Evolutionary conservation across 164 flowering plant species (phyloP), one percentile per base, ranked within the genome.

Genomic region (Nymphaea thermarum): DNA sequence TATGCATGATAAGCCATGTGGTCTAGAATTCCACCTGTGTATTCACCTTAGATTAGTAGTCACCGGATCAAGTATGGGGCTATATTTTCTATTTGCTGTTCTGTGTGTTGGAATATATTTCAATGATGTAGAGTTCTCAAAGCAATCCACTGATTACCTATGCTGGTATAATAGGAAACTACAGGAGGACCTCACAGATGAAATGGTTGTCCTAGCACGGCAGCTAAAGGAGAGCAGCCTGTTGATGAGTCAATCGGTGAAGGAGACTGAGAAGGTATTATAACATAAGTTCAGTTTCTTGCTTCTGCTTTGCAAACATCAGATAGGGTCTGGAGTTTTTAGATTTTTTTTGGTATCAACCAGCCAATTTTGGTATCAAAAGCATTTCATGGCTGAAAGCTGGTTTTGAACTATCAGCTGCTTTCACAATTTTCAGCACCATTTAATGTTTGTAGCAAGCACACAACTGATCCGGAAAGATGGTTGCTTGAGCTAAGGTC

Each of bases 151-250:
- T 6, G 12, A 47, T 47, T 12, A 2, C 55, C 11, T 47, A 12
- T 47, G 53, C 55, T 47, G 55, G 55, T 7, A 47, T 12, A 47
- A 47, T 84, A 91, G 97, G 79, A 88, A 87, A 77, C 90, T 94
- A 73, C 98, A 94, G 78, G 98, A 94, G 64, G 95, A 84, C 77
- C 81, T 94, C 85, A 94, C 98, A 3, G 98, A 94, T 76, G 98
- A 94, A 77, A 91, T 94, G 98, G 98, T 94, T 71, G 89, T 66
- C 5, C 80, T 94, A 77, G 98, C 98, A 43, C 81, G 75, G 41
- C 93, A 87, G 72, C 95, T 94, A 16, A 94, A 91, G 81, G 96
- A 91, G 83, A 87, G 90, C 69, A 94, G 96, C 79, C 81, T 89
- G 25, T 42, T 82, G 81, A 89, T 94, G 90, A 86, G 77, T 67